A percentile compares a stretch with the other conserved stretches of the same genome.
These are phyloP conservation scores for Cordia subcordata DNA, from an alignment of 257 asterid species.

Conservation along the genomic window DNA sequence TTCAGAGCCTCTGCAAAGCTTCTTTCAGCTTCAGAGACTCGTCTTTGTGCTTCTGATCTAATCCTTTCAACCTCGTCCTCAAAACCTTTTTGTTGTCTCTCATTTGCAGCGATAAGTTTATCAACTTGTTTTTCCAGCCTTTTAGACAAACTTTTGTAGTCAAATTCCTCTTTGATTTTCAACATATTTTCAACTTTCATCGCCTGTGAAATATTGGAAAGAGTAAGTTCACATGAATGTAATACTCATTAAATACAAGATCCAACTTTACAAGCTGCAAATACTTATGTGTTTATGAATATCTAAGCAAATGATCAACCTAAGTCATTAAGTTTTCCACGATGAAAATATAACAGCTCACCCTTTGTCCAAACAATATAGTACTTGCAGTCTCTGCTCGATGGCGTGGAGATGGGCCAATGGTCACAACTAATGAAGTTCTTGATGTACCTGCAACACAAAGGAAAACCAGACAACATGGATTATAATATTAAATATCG, in stretches of 20 bases:
- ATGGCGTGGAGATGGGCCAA: slow-evolving; percentile 99
- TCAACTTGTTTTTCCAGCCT: slow-evolving; percentile 90
- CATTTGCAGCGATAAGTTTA: slow-evolving; percentile 83
- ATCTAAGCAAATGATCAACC: slow-evolving; percentile 2
- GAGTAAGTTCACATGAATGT: not conserved
- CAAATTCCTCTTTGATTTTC: slow-evolving; percentile 96
- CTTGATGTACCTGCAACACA: slow-evolving; percentile 84
- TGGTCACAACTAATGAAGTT: slow-evolving; percentile 84
- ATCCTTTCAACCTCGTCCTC: slow-evolving; percentile 83
- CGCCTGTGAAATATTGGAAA: slow-evolving; percentile 53
- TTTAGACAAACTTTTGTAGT: slow-evolving; percentile 83
- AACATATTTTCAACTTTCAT: slow-evolving; percentile 99
- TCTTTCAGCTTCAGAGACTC: slow-evolving; percentile 76
- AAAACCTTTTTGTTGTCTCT: slow-evolving; percentile 75
- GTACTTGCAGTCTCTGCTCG: slow-evolving; percentile 98
- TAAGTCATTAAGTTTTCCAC: not conserved
- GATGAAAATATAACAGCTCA: slow-evolving; percentile 29
- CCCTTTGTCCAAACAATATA: slow-evolving; percentile 97
- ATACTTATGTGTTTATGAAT: slow-evolving; percentile 2
- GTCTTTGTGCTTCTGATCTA: slow-evolving; percentile 80
- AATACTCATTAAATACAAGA: not conserved
- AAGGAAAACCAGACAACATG: not conserved
- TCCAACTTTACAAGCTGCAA: not conserved
- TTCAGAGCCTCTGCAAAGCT: slow-evolving; percentile 68
- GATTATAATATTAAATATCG: not conserved